Base-by-base conservation (phyloP, 192 early-diverging fungal species). In the Piromyces finnis region DNA sequence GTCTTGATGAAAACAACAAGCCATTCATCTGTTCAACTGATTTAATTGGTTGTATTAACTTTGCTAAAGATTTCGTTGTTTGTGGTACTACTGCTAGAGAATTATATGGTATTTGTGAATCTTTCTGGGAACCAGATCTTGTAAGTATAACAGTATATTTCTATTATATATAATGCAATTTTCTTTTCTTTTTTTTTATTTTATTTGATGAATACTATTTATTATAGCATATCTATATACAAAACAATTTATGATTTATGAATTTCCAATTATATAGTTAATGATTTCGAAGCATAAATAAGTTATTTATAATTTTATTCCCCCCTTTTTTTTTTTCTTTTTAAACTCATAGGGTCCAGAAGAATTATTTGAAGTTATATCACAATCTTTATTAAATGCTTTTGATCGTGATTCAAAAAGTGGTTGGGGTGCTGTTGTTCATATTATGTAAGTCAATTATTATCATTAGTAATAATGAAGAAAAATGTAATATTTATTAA, bases 381-480 rank as follows among this genome's bases (percentile, higher is more conserved):
- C 94, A 13, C 98, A 99, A 84, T 89, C 97, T 12, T 85, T 99
- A 77, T 86, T 99, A 84, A 96, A 92, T 84, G 95, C 96, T 26
- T 92, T 96, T 78, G 96, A 99, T 84, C 93, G 98, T 82, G 95
- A 99, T 85, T 92, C 94, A 30, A 83, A 95, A 81, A 92, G 91
- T 82, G 98, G 98, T 78, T 99, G 98, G 98, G 98, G 98, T 85
- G 96, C 93, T 78, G 88, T 95, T 78, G 96, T 99, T 29, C 91
- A 95, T 85, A 87, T 98, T 77, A 95, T 98, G 91, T 92, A 89
- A 80, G 89, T 84, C 22, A 14, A n/a, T n/a, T 51, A 51, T 14
- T 39, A 12, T 12, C 15, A 39, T 14, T 39, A 39, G 13, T 39
- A 14, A 39, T 39, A 39, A 39, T 39, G 2, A 39, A 14, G 32